Evolutionary conservation across 2,329 filamentous ascomycete species (phyloP).

Genomic region (Dactylellina haptotyla): DNA sequence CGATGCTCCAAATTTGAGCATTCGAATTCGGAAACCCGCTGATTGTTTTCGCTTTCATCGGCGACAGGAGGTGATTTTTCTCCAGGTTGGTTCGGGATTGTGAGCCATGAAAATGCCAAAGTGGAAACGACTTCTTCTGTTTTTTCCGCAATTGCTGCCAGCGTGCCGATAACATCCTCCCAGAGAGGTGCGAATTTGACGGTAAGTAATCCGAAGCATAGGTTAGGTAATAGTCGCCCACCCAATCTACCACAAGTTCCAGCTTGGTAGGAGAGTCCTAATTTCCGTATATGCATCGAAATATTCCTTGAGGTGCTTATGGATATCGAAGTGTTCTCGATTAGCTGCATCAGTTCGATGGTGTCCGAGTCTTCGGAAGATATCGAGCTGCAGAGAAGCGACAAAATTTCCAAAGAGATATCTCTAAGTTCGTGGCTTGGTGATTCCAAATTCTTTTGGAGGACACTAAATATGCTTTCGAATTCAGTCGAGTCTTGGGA

Average conservation of each 20-base stretch:
- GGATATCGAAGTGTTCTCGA: conserved; percentile 81
- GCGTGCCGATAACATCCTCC: conserved; percentile 80
- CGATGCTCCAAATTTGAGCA: conserved; percentile 78
- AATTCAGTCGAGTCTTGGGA: conserved; percentile 18
- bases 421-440: conserved; percentile 77
- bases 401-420: conserved; percentile 72
- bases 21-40: conserved; percentile 77
- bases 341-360: conserved; percentile 75
- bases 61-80: conserved; percentile 53
- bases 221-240: conserved; percentile 28
- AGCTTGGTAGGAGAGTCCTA: conserved; percentile 68
- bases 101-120: conserved; percentile 81
- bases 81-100: conserved; percentile 38
- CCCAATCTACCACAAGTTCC: conserved; percentile 32
- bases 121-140: conserved; percentile 78
- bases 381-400: conserved; percentile 68
- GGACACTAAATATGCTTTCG: conserved; percentile 24
- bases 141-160: conserved; percentile 78
- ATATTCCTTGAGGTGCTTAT: conserved; percentile 80
- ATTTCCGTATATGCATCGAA: conserved; percentile 84
- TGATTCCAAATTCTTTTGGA: conserved; percentile 73
- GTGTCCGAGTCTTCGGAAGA: conserved; percentile 66
- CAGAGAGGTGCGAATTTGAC: conserved; percentile 85
- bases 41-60: conserved; percentile 60
- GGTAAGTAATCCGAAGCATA: conserved; percentile 72